phyloP scores from a whole-genome alignment of 495 filamentous ascomycete genomes.

The Glonium stellatum region DNA sequence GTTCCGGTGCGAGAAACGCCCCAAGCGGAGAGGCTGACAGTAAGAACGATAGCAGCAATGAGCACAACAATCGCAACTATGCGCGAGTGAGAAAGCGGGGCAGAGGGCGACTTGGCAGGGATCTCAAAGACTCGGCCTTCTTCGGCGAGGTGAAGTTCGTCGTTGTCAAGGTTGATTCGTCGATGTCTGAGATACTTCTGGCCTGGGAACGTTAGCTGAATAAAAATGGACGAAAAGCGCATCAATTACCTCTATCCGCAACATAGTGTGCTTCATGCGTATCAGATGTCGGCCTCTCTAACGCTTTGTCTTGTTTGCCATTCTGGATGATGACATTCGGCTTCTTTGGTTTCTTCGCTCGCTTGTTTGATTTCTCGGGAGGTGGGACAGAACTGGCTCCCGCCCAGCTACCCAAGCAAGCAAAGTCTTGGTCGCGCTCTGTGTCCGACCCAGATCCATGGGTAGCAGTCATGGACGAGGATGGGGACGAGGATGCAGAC shows the following conservation, averaged over 20 bases:
- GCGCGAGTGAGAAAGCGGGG: conserved; percentile 6
- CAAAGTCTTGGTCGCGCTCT: conserved; percentile 6
- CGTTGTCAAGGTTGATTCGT: not conserved
- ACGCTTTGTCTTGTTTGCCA: not conserved
- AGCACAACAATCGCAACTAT: conserved; percentile 1
- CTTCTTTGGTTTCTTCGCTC: conserved; percentile 13
- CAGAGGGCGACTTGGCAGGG: not conserved
- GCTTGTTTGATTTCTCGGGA: not conserved
- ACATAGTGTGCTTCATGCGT: not conserved
- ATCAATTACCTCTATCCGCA: conserved; percentile 9
- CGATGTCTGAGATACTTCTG: conserved; percentile 9
- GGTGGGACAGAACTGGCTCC: not conserved
- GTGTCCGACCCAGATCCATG: conserved; percentile 17
- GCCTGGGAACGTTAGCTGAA: not conserved
- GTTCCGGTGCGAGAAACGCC: conserved; percentile 10
- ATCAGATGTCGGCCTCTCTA: not conserved
- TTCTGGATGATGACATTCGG: conserved; percentile 9
- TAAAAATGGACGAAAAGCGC: not conserved
- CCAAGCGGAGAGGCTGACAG: conserved; percentile 1
- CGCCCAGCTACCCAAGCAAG: conserved; percentile 10
- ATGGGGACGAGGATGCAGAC: conserved; percentile 3
- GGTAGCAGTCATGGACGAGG: conserved; percentile 17
- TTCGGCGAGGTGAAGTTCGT: conserved; percentile 13
- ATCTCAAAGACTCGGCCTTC: conserved; percentile 2
- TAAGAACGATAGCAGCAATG: conserved; percentile 13